These are phyloP conservation scores for Mycena vitilis DNA, from an alignment of 768 basidiomycete genomes.

Conservation along the genomic window DNA sequence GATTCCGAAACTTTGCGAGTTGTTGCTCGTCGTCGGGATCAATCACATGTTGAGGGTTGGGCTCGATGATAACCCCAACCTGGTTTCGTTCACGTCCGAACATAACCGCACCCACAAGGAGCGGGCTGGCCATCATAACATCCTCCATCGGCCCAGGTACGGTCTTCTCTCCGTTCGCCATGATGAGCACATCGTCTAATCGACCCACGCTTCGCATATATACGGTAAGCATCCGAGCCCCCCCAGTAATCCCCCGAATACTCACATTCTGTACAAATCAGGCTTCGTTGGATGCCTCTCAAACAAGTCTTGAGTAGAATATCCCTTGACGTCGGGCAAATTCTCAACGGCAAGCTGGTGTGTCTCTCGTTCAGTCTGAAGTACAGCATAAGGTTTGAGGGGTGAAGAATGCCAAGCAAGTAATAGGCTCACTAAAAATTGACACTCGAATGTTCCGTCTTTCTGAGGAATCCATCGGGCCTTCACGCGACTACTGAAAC, in stretches of 20 bases:
- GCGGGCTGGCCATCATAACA: background rate
- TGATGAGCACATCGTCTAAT: background rate
- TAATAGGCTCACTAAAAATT: background rate
- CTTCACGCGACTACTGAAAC: constrained; percentile 38
- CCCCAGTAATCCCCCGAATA: background rate
- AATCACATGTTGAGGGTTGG: background rate
- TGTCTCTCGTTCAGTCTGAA: constrained; percentile 35
- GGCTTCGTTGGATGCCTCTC: constrained; percentile 45
- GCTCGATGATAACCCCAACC: background rate
- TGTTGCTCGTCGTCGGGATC: background rate
- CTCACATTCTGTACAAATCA: constrained; percentile 44
- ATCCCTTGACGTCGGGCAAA: constrained; percentile 40
- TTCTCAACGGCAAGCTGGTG: constrained; percentile 52
- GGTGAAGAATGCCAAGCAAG: background rate
- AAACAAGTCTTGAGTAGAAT: constrained; percentile 44
- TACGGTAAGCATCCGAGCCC: background rate
- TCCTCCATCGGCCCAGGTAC: background rate
- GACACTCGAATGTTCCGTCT: constrained; percentile 43
- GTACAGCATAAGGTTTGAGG: background rate
- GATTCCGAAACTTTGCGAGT: background rate
- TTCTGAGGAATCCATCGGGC: constrained; percentile 51
- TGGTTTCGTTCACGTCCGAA: constrained; percentile 1
- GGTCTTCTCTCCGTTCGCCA: constrained; percentile 3
- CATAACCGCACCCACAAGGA: background rate
- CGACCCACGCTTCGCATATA: background rate